phyloP scores from a whole-genome alignment of 2,329 filamentous ascomycete genomes.

The Bimuria novae-zelandiae region DNA sequence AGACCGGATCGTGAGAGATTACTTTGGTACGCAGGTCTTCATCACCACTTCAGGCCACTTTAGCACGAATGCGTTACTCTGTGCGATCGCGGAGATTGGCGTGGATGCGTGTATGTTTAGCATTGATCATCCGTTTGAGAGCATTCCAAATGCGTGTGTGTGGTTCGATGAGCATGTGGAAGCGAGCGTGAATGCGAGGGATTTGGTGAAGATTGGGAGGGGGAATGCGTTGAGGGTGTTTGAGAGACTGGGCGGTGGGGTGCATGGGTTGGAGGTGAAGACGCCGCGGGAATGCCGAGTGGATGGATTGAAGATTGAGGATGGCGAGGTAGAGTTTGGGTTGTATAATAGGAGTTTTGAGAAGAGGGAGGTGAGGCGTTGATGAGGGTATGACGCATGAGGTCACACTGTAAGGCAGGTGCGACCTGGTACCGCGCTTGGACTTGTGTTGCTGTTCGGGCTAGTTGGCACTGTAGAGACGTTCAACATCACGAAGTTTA shows the following conservation, averaged over 20 bases:
- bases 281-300: slow-evolving; percentile 18
- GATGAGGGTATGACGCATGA: too few relatives aligned
- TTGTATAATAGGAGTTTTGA: slow-evolving; percentile 26
- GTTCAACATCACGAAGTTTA: too few relatives aligned
- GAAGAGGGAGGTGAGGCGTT: neutral
- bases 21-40: slow-evolving; percentile 49
- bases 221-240: slow-evolving; percentile 27
- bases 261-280: slow-evolving; percentile 15
- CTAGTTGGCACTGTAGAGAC: too few relatives aligned
- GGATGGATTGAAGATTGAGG: slow-evolving; percentile 19
- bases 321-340: slow-evolving; percentile 25
- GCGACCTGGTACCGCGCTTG: too few relatives aligned
- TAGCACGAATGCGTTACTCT: slow-evolving; percentile 44
- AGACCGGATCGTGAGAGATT: slow-evolving; percentile 36
- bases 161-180: slow-evolving; percentile 8
- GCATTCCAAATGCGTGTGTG: neutral
- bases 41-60: slow-evolving; percentile 50
- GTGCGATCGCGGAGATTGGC: slow-evolving; percentile 46
- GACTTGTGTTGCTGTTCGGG: too few relatives aligned
- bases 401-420: too few relatives aligned
- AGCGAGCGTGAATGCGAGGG: slow-evolving; percentile 20
- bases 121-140: slow-evolving; percentile 36
- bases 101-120: slow-evolving; percentile 44
- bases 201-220: slow-evolving; percentile 29
- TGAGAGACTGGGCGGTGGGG: slow-evolving; percentile 10